phyloP scores from a whole-genome alignment of 1,284 basidiomycete species.

The Trametes polyzona region DNA sequence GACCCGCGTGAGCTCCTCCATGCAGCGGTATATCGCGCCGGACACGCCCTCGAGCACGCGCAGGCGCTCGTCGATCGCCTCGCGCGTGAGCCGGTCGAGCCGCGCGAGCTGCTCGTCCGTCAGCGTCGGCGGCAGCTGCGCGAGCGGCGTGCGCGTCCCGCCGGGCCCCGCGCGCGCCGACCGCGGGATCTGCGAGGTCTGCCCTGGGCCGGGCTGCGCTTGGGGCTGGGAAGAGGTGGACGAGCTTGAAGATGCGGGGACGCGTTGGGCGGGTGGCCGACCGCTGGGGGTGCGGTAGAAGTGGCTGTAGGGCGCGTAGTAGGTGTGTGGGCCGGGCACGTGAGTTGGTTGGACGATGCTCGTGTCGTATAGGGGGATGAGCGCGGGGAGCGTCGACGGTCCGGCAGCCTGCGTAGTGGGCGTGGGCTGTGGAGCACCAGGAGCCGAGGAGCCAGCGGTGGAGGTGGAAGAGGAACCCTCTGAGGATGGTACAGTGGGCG shows the following conservation, averaged over 20 bases:
- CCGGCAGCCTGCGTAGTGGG: background rate
- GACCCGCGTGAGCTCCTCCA: slow-evolving; percentile 77
- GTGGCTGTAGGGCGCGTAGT: slow-evolving; percentile 5
- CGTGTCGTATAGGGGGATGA: slow-evolving; percentile 49
- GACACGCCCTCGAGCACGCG: slow-evolving; percentile 78
- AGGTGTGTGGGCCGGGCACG: background rate
- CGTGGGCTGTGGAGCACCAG: background rate
- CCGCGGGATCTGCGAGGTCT: slow-evolving; percentile 7
- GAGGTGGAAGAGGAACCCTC: background rate
- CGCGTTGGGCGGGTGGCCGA: background rate
- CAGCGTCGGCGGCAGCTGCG: slow-evolving; percentile 50
- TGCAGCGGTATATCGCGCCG: slow-evolving; percentile 64
- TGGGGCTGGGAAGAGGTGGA: background rate
- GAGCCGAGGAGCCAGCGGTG: no score
- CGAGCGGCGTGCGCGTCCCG: slow-evolving; percentile 29
- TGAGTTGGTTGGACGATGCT: slow-evolving; percentile 6
- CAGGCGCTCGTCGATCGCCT: slow-evolving; percentile 83
- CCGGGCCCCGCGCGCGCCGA: slow-evolving; percentile 11
- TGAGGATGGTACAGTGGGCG: background rate
- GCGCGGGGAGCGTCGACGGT: slow-evolving; percentile 40
- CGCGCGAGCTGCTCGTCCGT: slow-evolving; percentile 62
- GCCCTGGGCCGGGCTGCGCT: background rate
- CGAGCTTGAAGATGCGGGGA: background rate
- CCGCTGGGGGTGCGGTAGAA: background rate
- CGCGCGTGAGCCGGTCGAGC: slow-evolving; percentile 69